These are phyloP conservation scores for Lindgomyces ingoldianus DNA, from an alignment of 495 filamentous ascomycete genomes.

Conservation along the genomic window DNA sequence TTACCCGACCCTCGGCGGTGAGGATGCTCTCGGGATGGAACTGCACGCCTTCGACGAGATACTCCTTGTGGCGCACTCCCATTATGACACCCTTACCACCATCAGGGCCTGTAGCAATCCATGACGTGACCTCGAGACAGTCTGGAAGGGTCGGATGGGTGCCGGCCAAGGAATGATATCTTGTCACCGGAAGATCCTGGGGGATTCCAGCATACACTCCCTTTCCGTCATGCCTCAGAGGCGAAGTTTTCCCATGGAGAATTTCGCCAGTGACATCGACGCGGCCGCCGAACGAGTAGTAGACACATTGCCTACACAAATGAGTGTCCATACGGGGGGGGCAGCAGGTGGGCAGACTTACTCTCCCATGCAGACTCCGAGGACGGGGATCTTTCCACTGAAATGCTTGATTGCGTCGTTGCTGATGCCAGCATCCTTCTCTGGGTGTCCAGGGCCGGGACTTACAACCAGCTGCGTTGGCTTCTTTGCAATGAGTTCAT, in stretches of 20 bases:
- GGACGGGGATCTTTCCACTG: conserved; percentile 92
- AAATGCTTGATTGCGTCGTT: conserved; percentile 88
- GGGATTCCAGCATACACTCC: conserved; percentile 80
- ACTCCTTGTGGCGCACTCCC: conserved; percentile 92
- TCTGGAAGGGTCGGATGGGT: conserved; percentile 86
- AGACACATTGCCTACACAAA: conserved; percentile 79
- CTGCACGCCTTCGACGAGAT: conserved; percentile 88
- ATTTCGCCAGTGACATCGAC: conserved; percentile 96
- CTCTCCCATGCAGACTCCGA: conserved; percentile 98
- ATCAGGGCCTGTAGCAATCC: conserved; percentile 59
- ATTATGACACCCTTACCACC: conserved; percentile 83
- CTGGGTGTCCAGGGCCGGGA: conserved; percentile 90
- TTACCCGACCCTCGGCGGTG: conserved; percentile 79
- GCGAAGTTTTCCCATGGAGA: conserved; percentile 93
- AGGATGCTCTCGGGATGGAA: conserved; percentile 98
- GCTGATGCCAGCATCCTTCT: conserved; percentile 87
- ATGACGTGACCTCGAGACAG: conserved; percentile 88
- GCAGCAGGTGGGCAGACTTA: conserved; percentile 48
- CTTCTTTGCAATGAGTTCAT: conserved; percentile 75
- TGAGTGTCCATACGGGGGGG: conserved; percentile 19
- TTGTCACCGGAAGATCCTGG: conserved; percentile 79
- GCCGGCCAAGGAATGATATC: conserved; percentile 95
- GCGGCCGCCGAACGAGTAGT: conserved; percentile 83
- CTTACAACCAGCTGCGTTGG: conserved; percentile 95
- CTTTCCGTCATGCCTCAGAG: conserved; percentile 80